Conservation (phyloP, 352 stramenopile genomes). For the Phytopythium delawarense region DNA sequence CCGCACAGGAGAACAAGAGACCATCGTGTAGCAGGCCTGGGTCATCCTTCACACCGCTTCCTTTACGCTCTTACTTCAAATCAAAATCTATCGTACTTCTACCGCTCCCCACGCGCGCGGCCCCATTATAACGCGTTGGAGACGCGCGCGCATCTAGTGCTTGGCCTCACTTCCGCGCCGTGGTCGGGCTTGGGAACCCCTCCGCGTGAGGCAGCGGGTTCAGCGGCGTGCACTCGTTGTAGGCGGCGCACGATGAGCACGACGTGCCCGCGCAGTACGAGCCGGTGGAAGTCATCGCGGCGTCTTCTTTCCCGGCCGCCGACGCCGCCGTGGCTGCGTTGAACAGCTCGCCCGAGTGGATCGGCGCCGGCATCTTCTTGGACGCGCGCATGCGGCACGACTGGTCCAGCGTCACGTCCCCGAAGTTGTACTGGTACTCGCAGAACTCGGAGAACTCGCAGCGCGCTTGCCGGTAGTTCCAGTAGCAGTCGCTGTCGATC, state of each 20-base stretch:
- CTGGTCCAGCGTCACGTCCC: conserved; percentile 77
- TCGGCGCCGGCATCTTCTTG: conserved; percentile 9
- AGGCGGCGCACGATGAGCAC: conserved; percentile 6
- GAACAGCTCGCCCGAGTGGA: conserved; percentile 7
- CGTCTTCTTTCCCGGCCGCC: background rate
- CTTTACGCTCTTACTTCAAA: background rate
- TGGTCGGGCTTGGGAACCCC: background rate
- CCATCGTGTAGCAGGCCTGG: no score
- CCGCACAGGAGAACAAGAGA: no score
- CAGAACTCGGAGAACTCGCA: conserved; percentile 78
- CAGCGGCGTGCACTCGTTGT: conserved; percentile 6
- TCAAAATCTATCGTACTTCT: conserved; percentile 1
- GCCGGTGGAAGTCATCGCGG: conserved; percentile 12
- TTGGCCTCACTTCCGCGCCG: background rate
- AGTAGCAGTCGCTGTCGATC: conserved; percentile 79
- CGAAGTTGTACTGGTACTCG: conserved; percentile 81
- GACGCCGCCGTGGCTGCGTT: conserved; percentile 12
- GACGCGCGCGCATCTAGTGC: background rate
- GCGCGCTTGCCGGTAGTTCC: conserved; percentile 70
- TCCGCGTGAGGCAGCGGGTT: background rate
- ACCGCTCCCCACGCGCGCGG: background rate
- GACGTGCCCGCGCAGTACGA: conserved; percentile 28
- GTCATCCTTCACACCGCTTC: no score
- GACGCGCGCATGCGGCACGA: conserved; percentile 55
- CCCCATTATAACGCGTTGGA: background rate